Evolutionary conservation across 2,329 filamentous ascomycete species (phyloP).

Genomic region (Diaporthe sp.): DNA sequence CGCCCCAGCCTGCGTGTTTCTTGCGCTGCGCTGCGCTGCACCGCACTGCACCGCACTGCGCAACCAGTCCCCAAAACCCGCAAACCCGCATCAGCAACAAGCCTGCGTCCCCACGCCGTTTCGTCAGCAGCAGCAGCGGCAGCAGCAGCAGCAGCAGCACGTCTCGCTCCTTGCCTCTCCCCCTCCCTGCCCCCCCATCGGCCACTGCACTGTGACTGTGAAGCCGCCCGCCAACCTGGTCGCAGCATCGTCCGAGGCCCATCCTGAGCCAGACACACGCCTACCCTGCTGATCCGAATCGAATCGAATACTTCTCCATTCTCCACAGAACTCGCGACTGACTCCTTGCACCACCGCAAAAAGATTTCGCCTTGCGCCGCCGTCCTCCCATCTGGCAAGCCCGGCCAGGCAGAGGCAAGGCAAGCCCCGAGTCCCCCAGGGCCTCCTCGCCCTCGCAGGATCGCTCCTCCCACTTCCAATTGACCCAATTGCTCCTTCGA

Average conservation of each 20-base stretch:
- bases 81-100: neutral
- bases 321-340: conserved; percentile 33
- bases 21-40: conserved; percentile 19
- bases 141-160: neutral
- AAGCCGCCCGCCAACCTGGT: conserved; percentile 34
- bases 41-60: neutral
- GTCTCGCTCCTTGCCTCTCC: conserved; percentile 14
- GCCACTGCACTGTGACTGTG: conserved; percentile 30
- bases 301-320: conserved; percentile 34
- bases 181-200: conserved; percentile 13
- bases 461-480: conserved; percentile 12
- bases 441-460: conserved; percentile 9
- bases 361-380: conserved; percentile 35
- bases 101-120: conserved; percentile 27
- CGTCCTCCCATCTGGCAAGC: conserved; percentile 33
- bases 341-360: conserved; percentile 37
- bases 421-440: conserved; percentile 19
- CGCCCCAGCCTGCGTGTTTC: conserved; percentile 26
- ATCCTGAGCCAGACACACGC: conserved; percentile 28
- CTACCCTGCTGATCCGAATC: conserved; percentile 38
- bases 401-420: conserved; percentile 16
- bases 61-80: conserved; percentile 7
- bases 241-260: conserved; percentile 33
- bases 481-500: conserved; percentile 27
- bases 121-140: conserved; percentile 10